Base-by-base conservation (phyloP, 2,329 filamentous ascomycete species). In the Myotisia sp. region DNA sequence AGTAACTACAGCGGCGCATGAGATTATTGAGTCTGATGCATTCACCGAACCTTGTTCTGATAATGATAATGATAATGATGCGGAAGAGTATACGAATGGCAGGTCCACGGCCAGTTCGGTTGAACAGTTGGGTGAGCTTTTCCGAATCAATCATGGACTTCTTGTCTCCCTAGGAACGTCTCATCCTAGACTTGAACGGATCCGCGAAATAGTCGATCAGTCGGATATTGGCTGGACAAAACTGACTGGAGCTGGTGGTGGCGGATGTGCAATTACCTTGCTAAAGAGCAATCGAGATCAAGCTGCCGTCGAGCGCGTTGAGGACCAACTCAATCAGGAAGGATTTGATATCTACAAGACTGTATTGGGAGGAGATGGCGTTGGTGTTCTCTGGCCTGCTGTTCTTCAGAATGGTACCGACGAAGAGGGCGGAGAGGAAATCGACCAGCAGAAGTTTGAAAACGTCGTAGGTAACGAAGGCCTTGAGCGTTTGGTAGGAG, bases 191-290 rank as follows among this genome's bases (percentile, higher is more conserved):
- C 68, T 98, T 17, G 90, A 98, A 60, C 75, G 87, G 20, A 76
- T 98, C 46, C 76, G 90, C 42, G 87, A 93, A 59, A 65, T 98
- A 17, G 79, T 92, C 31, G 87, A 98, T 45, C 76, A 90, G 47
- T 73, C 84, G 37, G 80, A 79, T 26, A 80, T 94, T 37, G 90
- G 90, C 19, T 98, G 86, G 86, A 94, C 90, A 8, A 98, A 98
- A 56, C 70, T 98, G 37, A 98, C 90, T 0, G 90, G 90, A 21
- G 90, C 90, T 1, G 90, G 90, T 14, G 92, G 90, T 8, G 92
- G 90, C 37, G 90, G 90, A 2, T 95, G 92, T 57, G 87, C 86
- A 3, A 95, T 98, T 46, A 92, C 87, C 0, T 64, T 98, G 3
- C 65, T 98, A 31, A 79, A 78, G 43, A 80, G 82, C 0, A 72